A percentile compares a stretch with the other conserved stretches of the same genome.
These are phyloP conservation scores for Didymosphaeria variabile DNA, from an alignment of 2,329 filamentous ascomycete species.

Conservation along the genomic window DNA sequence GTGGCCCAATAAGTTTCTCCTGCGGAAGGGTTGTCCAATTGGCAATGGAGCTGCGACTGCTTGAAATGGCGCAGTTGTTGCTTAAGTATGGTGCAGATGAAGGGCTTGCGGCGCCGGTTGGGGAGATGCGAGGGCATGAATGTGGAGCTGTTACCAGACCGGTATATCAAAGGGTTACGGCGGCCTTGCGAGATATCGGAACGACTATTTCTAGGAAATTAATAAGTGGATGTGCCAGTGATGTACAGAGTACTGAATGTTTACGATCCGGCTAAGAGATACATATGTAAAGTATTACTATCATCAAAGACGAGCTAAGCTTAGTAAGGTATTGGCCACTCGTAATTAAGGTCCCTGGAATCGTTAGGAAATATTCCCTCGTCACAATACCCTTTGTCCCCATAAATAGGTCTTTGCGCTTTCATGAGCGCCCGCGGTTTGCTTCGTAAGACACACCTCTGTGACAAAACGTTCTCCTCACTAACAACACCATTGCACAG, in stretches of 20 bases:
- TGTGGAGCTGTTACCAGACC: constrained; percentile 4
- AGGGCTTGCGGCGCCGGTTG: constrained; percentile 9
- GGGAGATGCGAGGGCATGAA: constrained; percentile 7
- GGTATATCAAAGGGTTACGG: constrained; percentile 3
- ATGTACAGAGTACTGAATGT: too few relatives aligned
- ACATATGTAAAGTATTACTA: too few relatives aligned
- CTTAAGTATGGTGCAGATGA: constrained; percentile 6
- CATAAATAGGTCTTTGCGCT: constrained; percentile 15
- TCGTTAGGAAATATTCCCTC: too few relatives aligned
- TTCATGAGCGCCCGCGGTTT: constrained; percentile 16
- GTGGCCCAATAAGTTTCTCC: background rate
- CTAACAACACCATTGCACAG: background rate
- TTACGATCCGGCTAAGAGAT: too few relatives aligned
- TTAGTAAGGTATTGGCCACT: too few relatives aligned
- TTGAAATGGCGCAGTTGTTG: constrained; percentile 8
- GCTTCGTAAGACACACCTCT: constrained; percentile 5
- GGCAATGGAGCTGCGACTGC: constrained; percentile 3
- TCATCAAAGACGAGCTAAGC: too few relatives aligned
- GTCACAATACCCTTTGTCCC: constrained; percentile 3
- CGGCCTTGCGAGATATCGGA: too few relatives aligned
- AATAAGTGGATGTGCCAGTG: too few relatives aligned
- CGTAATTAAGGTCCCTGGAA: too few relatives aligned
- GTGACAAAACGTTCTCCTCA: too few relatives aligned
- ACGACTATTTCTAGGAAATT: too few relatives aligned
- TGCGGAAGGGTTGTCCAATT: constrained; percentile 7